Conservation (phyloP, 306 rosid genomes). For the Clitoria ternatea region DNA sequence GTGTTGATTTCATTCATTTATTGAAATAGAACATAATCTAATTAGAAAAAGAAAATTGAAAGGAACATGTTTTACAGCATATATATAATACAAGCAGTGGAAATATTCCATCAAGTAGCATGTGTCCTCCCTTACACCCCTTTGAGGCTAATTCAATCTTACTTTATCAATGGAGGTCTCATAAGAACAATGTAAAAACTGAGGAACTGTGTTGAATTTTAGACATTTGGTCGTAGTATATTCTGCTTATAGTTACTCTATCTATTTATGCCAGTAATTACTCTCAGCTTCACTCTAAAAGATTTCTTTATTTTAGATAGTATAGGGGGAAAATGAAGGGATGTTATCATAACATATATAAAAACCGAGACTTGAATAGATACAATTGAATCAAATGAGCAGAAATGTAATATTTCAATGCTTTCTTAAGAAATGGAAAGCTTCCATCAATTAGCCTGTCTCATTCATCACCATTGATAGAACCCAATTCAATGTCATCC, state of each 20-base stretch:
- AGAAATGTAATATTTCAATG: neutral
- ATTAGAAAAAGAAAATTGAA: neutral
- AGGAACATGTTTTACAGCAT: neutral
- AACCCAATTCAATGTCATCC: neutral
- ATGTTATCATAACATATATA: neutral
- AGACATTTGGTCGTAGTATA: neutral
- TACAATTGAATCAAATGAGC: no score
- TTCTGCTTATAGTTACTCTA: neutral
- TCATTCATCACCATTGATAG: neutral
- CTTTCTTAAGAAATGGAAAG: neutral
- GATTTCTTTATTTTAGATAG: no score
- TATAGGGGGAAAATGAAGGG: no score
- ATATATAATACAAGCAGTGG: neutral
- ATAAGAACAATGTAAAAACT: no score
- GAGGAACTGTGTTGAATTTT: neutral
- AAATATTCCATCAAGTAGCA: neutral
- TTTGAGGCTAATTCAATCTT: no score
- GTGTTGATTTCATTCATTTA: no score
- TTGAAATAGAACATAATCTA: neutral
- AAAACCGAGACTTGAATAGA: neutral
- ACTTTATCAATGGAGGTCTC: no score
- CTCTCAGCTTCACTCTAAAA: no score
- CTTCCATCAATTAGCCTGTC: neutral
- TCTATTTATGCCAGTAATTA: neutral
- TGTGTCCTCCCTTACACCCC: neutral